Base-by-base conservation (phyloP, 2,329 filamentous ascomycete species). In the Epichloe bromicola region DNA sequence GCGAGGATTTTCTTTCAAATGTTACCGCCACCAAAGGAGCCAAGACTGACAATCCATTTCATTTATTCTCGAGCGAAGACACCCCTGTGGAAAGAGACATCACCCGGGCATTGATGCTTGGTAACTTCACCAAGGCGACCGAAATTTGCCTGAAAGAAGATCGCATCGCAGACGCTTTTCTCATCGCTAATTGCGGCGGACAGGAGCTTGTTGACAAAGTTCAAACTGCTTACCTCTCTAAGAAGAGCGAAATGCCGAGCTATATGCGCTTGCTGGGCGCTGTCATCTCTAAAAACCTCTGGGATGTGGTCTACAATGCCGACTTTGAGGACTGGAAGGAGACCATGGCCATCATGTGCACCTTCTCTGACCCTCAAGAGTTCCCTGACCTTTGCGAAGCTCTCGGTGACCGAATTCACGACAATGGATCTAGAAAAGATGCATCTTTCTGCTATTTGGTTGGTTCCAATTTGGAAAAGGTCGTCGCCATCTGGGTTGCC, bases 231-330 rank as follows among this genome's bases (percentile, higher is more conserved):
- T 98, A 98, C 65, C 81, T 98, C 56, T 85, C 88, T 52, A 85
- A 85, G 61, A 88, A 90, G 67, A 77, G 80, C 7, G 83, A 84
- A 53, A 83, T 85, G 30, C 91, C 94, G 1, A 97, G 91, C 69
- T 98, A 98, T 63, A 74, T 97, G 51, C 85, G 94, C 42, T 76
- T 98, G 8, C 76, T 98, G 50, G 85, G 87, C 48, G 95, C 91
- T 5, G 88, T 98, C 48, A 90, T 95, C 52, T 83, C 86, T 55
- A 97, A 97, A 74, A 96, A 98, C 62, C 76, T 98, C 2, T 97
- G 91, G 93, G 93, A 98, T 69, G 79, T 97, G 44, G 93, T 97
- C 7, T 88, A 97, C 70, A 98, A 98, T 62, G 93, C 91, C 7
- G 87, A 96, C 62, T 72, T 98, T 44, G 78, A 79, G 49, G 86